phyloP scores from a whole-genome alignment of 306 rosid species.

The Senna siamea region DNA sequence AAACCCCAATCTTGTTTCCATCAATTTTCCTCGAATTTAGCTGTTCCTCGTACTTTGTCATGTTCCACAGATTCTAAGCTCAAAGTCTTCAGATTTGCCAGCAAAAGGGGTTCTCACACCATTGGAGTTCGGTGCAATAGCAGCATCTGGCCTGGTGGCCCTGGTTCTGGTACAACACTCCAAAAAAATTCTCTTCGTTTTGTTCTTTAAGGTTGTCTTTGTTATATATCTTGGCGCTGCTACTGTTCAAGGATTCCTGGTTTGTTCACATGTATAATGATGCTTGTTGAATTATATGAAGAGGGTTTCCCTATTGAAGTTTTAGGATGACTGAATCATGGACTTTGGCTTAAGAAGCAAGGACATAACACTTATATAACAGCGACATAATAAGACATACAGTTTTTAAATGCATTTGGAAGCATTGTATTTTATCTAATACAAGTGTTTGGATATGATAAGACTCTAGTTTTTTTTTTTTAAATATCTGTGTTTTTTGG shows the following conservation, averaged over 20 bases:
- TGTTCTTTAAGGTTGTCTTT: background rate
- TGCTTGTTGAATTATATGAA: conserved; percentile 4
- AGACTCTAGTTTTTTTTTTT: no score
- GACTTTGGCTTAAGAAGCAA: no score
- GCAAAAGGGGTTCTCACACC: conserved; percentile 40
- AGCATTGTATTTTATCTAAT: background rate
- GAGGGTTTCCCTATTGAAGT: conserved; percentile 4
- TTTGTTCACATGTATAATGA: background rate
- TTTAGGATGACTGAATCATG: no score
- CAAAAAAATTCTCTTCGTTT: background rate
- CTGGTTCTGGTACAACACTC: conserved; percentile 55
- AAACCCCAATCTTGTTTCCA: conserved; percentile 30
- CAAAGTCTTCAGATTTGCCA: conserved; percentile 32
- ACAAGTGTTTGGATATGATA: background rate
- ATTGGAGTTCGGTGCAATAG: conserved; percentile 48
- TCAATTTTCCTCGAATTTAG: conserved; percentile 37
- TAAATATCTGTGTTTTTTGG: background rate
- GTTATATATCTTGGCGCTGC: background rate
- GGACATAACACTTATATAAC: no score
- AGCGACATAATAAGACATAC: no score
- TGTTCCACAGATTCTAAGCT: conserved; percentile 29
- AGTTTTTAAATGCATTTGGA: background rate
- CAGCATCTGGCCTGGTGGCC: conserved; percentile 58
- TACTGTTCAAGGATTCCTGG: background rate
- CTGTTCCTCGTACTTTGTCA: conserved; percentile 12